Conservation (phyloP, 331 rosid genomes). For the Acacia pycnantha region DNA sequence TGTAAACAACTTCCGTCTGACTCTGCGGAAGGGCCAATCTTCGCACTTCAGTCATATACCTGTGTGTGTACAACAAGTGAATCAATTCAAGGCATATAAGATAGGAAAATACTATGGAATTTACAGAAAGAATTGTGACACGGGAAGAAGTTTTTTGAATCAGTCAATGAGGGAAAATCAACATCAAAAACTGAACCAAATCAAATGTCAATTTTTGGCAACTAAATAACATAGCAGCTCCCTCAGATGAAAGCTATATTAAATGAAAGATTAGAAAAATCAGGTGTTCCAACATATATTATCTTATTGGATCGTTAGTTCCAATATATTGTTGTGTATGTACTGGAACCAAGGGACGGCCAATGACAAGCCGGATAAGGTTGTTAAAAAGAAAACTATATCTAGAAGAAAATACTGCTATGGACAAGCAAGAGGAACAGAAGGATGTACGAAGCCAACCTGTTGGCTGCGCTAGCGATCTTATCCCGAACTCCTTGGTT, state of each 20-base stretch:
- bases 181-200: background rate
- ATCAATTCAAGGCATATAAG: conserved; percentile 7
- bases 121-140: background rate
- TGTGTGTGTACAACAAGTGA: conserved; percentile 41
- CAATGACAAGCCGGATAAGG: background rate
- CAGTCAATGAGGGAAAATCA: background rate
- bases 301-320: background rate
- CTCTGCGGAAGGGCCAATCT: conserved; percentile 87
- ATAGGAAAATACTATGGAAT: background rate
- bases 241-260: background rate
- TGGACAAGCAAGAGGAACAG: conserved; percentile 19
- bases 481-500: conserved; percentile 92
- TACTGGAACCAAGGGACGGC: conserved; percentile 1
- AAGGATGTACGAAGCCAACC: conserved; percentile 43
- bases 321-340: background rate
- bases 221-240: background rate
- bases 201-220: background rate
- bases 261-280: background rate
- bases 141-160: background rate
- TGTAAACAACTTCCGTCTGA: conserved; percentile 73
- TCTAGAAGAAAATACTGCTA: background rate
- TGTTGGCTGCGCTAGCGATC: conserved; percentile 89
- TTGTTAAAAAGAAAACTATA: background rate
- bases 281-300: background rate
- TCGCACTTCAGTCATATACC: conserved; percentile 93